phyloP scores from a whole-genome alignment of 129 eudicot genomes.

The Centrapalus pauciflorus region DNA sequence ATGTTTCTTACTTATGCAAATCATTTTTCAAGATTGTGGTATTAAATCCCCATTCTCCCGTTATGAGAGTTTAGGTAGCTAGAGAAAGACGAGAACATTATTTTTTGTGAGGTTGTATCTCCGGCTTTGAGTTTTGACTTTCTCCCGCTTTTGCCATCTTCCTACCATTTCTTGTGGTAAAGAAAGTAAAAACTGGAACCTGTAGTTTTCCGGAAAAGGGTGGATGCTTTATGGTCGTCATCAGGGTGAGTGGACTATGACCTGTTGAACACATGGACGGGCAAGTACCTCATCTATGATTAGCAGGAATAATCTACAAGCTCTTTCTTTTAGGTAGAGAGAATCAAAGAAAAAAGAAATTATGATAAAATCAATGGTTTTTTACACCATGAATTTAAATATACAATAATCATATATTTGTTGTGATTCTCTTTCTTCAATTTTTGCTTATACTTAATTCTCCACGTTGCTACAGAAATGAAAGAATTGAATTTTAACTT shows the following conservation, averaged over 20 bases:
- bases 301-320: not conserved
- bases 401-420: no score
- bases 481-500: no score
- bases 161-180: not conserved
- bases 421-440: no score
- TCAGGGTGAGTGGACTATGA: not conserved
- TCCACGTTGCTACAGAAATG: no score
- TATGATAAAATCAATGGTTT: no score
- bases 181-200: not conserved
- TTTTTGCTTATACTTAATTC: no score
- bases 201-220: not conserved
- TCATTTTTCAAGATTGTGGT: not conserved
- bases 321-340: not conserved
- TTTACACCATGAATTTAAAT: no score
- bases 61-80: not conserved
- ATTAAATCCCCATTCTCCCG: not conserved
- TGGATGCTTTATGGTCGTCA: not conserved
- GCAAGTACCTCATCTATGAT: not conserved
- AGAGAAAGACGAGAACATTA: not conserved
- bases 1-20: not conserved
- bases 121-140: not conserved
- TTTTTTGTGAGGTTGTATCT: not conserved
- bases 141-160: not conserved
- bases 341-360: no score
- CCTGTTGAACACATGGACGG: not conserved